Evolutionary conservation across 345 rosid genomes (phyloP).

Genomic region (Euphorbia peplus): DNA sequence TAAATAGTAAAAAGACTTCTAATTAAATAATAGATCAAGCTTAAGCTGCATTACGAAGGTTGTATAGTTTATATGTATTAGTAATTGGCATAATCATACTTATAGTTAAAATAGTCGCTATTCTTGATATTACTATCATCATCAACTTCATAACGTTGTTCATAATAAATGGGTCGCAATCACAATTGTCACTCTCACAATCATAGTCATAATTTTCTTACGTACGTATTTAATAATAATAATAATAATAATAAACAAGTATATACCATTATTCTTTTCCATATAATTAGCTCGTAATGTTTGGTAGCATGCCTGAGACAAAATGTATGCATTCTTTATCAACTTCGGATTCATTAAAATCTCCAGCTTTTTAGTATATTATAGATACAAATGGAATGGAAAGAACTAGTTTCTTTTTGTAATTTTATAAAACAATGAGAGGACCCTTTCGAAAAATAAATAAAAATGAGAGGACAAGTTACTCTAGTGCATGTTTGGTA

Average conservation of each 20-base stretch:
- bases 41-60: no score
- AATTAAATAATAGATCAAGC: no score
- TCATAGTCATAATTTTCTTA: slow-evolving; percentile 14
- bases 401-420: neutral
- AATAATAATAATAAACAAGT: neutral
- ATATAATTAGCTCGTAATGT: neutral
- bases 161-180: neutral
- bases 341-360: neutral
- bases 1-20: no score
- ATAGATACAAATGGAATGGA: no score
- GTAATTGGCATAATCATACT: neutral
- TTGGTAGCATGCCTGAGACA: neutral
- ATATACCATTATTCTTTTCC: neutral
- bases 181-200: slow-evolving; percentile 13
- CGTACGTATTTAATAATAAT: neutral
- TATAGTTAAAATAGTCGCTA: slow-evolving; percentile 3
- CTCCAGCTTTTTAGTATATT: neutral
- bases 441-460: no score
- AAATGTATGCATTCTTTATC: neutral
- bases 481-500: no score
- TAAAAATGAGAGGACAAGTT: no score
- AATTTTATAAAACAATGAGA: no score
- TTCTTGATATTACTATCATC: slow-evolving; percentile 23
- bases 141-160: neutral
- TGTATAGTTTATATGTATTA: no score